phyloP scores from a whole-genome alignment of 352 stramenopile genomes.

The Globisporangium polare region DNA sequence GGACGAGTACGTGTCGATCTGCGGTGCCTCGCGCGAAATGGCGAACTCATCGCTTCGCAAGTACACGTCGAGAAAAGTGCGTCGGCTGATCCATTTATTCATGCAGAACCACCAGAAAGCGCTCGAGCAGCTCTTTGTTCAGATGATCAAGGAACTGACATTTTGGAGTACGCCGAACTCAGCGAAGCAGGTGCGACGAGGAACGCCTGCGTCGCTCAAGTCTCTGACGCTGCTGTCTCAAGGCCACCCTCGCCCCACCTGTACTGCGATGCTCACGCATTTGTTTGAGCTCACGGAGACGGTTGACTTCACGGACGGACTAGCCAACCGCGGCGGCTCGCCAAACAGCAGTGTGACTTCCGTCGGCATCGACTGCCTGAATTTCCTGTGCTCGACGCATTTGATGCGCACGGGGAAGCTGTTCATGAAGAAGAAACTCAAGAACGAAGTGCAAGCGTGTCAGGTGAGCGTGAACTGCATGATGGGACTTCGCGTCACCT shows the following conservation, averaged over 20 bases:
- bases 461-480: constrained; percentile 83
- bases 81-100: constrained; percentile 77
- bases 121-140: constrained; percentile 67
- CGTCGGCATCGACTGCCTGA: constrained; percentile 81
- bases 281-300: constrained; percentile 83
- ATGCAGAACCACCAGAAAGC: constrained; percentile 71
- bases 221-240: constrained; percentile 62
- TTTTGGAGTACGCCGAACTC: constrained; percentile 68
- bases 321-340: constrained; percentile 20
- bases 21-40: constrained; percentile 74
- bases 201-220: constrained; percentile 53
- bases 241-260: constrained; percentile 67
- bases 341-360: constrained; percentile 36
- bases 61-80: constrained; percentile 85
- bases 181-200: constrained; percentile 29
- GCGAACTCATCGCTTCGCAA: constrained; percentile 80
- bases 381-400: constrained; percentile 85
- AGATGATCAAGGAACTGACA: constrained; percentile 83
- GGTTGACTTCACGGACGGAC: constrained; percentile 73
- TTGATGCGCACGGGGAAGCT: constrained; percentile 64
- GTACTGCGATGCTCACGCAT: constrained; percentile 76
- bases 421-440: constrained; percentile 71
- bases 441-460: constrained; percentile 70
- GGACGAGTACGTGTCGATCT: constrained; percentile 87
- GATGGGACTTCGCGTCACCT: constrained; percentile 79